Conservation (phyloP, 305 asterid species). For the Fraxinus floribunda region DNA sequence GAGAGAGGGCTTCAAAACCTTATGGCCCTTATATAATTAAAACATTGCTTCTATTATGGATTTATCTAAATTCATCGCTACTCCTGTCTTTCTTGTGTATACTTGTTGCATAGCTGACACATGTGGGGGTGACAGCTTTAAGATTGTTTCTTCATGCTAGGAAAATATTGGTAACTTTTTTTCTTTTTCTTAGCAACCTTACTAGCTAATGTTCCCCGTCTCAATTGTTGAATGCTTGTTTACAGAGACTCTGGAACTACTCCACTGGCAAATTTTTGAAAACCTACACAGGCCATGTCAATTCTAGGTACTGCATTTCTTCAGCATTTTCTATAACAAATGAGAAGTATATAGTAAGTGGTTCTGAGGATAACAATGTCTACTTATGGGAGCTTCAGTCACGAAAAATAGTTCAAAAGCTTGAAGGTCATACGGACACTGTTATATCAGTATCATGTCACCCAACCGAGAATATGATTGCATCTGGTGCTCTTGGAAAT, state of each 20-base stretch:
- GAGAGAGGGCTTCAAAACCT: not conserved
- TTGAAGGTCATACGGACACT: slow-evolving; percentile 88
- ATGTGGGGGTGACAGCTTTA: not conserved
- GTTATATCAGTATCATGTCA: slow-evolving; percentile 81
- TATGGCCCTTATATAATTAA: not conserved
- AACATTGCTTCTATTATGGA: not conserved
- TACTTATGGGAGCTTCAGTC: slow-evolving; percentile 96
- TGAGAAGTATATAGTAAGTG: slow-evolving; percentile 87
- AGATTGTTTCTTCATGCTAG: not conserved
- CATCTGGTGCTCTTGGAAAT: slow-evolving; percentile 78
- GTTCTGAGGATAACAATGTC: slow-evolving; percentile 83
- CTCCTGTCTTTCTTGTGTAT: not conserved
- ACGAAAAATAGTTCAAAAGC: slow-evolving; percentile 78
- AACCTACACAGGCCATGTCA: slow-evolving; percentile 80
- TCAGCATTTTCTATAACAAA: slow-evolving; percentile 85
- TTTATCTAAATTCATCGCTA: not conserved
- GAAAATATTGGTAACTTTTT: not conserved
- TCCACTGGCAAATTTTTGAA: slow-evolving; percentile 82
- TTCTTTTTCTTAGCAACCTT: not conserved
- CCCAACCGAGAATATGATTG: slow-evolving; percentile 73
- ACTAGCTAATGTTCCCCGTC: not conserved
- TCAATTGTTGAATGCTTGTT: slow-evolving; percentile 16
- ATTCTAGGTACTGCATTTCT: slow-evolving; percentile 77
- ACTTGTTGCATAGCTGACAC: not conserved
- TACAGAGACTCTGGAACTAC: slow-evolving; percentile 95